A percentile compares a stretch with the other conserved stretches of the same genome.
These are phyloP conservation scores for Ruellia speciosa DNA, from an alignment of 305 asterid genomes.

Conservation along the genomic window DNA sequence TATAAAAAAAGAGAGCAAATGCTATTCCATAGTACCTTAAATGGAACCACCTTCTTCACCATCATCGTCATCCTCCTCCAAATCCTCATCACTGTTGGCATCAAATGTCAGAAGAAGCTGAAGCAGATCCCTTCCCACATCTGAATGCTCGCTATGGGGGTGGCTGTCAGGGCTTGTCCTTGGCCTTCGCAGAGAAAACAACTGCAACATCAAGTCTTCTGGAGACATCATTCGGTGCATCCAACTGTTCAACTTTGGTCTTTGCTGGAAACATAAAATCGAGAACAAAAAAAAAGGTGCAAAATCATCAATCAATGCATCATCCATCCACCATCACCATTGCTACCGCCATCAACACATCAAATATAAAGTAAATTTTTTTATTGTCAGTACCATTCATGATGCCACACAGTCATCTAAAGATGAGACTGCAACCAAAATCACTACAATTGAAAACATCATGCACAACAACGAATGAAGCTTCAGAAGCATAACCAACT, in stretches of 20 bases:
- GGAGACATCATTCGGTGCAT: slow-evolving; percentile 43
- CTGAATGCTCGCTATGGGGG: slow-evolving; percentile 30
- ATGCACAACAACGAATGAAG: slow-evolving; percentile 20
- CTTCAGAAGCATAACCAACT: too few relatives aligned
- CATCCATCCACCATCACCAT: slow-evolving; percentile 20
- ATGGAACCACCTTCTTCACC: slow-evolving; percentile 29
- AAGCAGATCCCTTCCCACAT: slow-evolving; percentile 35
- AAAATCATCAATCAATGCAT: slow-evolving; percentile 45
- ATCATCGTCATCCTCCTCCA: slow-evolving; percentile 25
- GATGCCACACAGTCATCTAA: neutral
- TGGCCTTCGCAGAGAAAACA: slow-evolving; percentile 36
- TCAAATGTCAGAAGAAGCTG: slow-evolving; percentile 40
- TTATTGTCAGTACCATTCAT: neutral
- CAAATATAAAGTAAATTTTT: neutral
- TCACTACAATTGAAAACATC: slow-evolving; percentile 21
- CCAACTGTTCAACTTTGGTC: slow-evolving; percentile 37
- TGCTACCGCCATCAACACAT: slow-evolving; percentile 8
- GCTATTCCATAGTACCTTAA: slow-evolving; percentile 18
- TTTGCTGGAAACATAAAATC: slow-evolving; percentile 58
- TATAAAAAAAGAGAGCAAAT: neutral
- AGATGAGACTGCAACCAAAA: neutral
- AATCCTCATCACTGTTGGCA: slow-evolving; percentile 35
- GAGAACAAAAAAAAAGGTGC: slow-evolving; percentile 36
- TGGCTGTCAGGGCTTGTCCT: slow-evolving; percentile 30
- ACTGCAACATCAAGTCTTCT: slow-evolving; percentile 47